Evolutionary conservation across 148 eudicot species (phyloP), one percentile per base, ranked within the genome.

Genomic region (Vaccinium macrocarpon): DNA sequence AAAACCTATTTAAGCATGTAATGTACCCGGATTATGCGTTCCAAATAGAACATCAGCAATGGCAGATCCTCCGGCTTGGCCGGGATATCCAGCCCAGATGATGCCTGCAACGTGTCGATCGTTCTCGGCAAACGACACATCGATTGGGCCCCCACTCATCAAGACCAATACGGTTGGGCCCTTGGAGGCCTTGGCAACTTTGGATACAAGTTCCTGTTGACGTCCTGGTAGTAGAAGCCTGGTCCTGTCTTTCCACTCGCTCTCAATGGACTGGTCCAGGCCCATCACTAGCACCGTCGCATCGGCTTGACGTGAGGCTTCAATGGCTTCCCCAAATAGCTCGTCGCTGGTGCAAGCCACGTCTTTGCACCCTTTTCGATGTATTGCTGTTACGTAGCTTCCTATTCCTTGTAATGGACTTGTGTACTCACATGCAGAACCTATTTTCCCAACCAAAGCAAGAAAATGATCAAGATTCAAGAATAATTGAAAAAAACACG

Each of bases 51-150:
- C 88, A 89, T 95, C 96, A 46, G 98, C 99, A 73, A 97, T 93
- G 74, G 98, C 98, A 59, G 91, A 84, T 2, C 99, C 99, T 32
- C 99, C 99, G 35, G 96, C 97, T 86, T 97, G 99, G 46, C 98
- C 98, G 0, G 99, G 99, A 84, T 95, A 97, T 10, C 99, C 99
- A 49, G 87, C 98, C 99, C 99, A 96, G 10, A 95, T 10, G 71
- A 97, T 93, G 48, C 92, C 95, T 0, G 90, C 86, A 27, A 97
- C 88, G 35, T 76, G 82, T 0, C 92, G 94, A 76, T 97, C 94
- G 11, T 87, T 90, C 84, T 95, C 80, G 29, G 99, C 98, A 51
- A 97, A 97, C 0, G 96, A 88, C 18, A 97, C 88, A 83, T 97
- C 98, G 51, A 95, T 85, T 8, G 99, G 94, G 46, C 99, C 99